These are phyloP conservation scores for Debaryomyces tyrocola DNA, from an alignment of 805 yeast genomes.

Conservation along the genomic window DNA sequence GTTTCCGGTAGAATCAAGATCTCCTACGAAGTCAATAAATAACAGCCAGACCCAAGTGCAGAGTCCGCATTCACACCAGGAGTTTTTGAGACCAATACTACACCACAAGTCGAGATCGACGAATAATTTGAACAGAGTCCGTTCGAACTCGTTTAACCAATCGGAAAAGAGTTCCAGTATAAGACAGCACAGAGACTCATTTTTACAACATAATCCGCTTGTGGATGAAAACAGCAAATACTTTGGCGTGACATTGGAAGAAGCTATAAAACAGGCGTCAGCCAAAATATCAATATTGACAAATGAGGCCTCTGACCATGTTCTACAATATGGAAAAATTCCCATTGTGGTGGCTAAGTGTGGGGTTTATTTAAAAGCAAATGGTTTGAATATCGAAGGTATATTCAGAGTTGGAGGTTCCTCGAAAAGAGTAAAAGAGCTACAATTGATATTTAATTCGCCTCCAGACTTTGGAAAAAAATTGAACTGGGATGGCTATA, in stretches of 20 bases:
- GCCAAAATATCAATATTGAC: conserved; percentile 70
- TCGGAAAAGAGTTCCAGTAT: conserved; percentile 29
- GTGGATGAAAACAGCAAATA: conserved; percentile 52
- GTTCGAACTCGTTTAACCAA: conserved; percentile 37
- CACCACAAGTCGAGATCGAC: conserved; percentile 53
- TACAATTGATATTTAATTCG: conserved; percentile 78
- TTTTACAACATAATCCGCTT: conserved; percentile 43
- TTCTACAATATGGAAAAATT: conserved; percentile 79
- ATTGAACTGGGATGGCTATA: conserved; percentile 87
- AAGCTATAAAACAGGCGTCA: conserved; percentile 72
- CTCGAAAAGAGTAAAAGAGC: conserved; percentile 79
- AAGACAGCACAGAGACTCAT: conserved; percentile 52
- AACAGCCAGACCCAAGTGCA: neutral
- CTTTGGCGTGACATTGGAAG: conserved; percentile 77
- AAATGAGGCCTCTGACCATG: conserved; percentile 52
- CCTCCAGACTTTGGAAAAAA: conserved; percentile 91
- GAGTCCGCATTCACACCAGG: conserved; percentile 6
- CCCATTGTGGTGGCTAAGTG: conserved; percentile 96
- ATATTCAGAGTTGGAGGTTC: conserved; percentile 93
- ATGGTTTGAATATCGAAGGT: conserved; percentile 82
- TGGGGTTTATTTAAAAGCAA: conserved; percentile 78
- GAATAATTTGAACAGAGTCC: conserved; percentile 40
- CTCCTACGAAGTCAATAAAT: conserved; percentile 8
- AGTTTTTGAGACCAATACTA: conserved; percentile 45
- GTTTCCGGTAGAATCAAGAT: conserved; percentile 5